These are phyloP conservation scores for Penicillium turbatum DNA, from an alignment of 495 filamentous ascomycete genomes.

Conservation along the genomic window DNA sequence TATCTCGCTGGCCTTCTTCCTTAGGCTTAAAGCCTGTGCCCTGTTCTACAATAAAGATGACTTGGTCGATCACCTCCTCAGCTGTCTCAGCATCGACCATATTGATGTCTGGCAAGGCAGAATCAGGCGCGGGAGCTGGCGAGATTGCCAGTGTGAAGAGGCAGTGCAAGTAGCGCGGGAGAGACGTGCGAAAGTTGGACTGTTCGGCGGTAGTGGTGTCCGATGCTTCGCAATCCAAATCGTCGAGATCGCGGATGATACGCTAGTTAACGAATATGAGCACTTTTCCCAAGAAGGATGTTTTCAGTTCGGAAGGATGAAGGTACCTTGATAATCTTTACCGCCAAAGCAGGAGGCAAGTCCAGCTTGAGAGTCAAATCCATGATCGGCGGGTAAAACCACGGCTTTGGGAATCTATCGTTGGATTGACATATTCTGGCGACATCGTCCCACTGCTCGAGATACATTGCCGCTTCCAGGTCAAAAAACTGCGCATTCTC, in stretches of 20 bases:
- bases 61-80: constrained; percentile 43
- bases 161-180: constrained; percentile 1
- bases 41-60: constrained; percentile 45
- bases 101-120: neutral
- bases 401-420: neutral
- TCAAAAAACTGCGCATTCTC: neutral
- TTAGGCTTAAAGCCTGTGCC: constrained; percentile 5
- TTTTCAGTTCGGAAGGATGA: too few relatives aligned
- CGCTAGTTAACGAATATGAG: neutral
- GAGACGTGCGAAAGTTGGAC: neutral
- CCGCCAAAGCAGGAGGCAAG: neutral
- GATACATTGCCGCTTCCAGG: neutral
- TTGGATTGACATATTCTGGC: neutral
- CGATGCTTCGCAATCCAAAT: neutral
- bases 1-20: too few relatives aligned
- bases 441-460: neutral
- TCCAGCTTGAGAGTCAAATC: neutral
- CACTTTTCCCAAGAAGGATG: neutral
- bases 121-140: neutral
- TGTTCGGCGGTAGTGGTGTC: neutral
- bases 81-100: constrained; percentile 11
- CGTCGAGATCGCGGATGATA: neutral
- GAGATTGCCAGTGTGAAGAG: neutral
- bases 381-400: neutral
- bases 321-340: neutral